phyloP scores from a whole-genome alignment of 495 filamentous ascomycete species.

The Thermochaetoides thermophila region DNA sequence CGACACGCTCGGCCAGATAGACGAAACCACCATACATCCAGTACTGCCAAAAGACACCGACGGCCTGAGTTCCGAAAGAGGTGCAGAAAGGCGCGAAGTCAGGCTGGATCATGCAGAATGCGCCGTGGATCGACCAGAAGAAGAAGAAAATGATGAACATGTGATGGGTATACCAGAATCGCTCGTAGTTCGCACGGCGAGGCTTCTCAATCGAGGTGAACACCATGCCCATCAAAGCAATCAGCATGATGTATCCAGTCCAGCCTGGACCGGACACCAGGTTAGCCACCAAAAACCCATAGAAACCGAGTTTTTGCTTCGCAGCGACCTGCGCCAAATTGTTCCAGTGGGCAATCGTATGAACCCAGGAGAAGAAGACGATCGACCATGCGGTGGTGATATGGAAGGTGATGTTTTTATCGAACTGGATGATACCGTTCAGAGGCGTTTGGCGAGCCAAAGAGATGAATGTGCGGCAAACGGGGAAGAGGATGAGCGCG shows the following conservation, averaged over 20 bases:
- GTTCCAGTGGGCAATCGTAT: conserved; percentile 69
- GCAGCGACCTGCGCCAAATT: conserved; percentile 61
- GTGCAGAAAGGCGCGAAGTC: conserved; percentile 57
- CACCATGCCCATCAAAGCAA: conserved; percentile 51
- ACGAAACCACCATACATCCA: conserved; percentile 63
- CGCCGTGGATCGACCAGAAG: conserved; percentile 68
- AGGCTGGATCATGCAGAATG: conserved; percentile 69
- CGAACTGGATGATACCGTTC: conserved; percentile 65
- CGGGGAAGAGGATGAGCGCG: conserved; percentile 59
- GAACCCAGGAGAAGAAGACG: conserved; percentile 66
- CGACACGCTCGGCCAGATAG: conserved; percentile 55
- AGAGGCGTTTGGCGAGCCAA: conserved; percentile 58
- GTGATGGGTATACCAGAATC: conserved; percentile 71
- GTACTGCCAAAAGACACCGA: conserved; percentile 68
- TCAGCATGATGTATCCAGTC: conserved; percentile 67
- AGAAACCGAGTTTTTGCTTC: conserved; percentile 55
- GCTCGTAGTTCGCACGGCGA: conserved; percentile 56
- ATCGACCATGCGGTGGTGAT: conserved; percentile 70
- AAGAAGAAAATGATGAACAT: conserved; percentile 68
- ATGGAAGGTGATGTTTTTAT: conserved; percentile 73
- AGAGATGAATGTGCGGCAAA: conserved; percentile 66
- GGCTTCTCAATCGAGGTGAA: conserved; percentile 54
- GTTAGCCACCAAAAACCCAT: conserved; percentile 54
- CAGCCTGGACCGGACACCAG: conserved; percentile 62
- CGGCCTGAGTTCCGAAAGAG: conserved; percentile 40